These are phyloP conservation scores for Podosphaera xanthii DNA, from an alignment of 2,329 filamentous ascomycete species.

Conservation along the genomic window DNA sequence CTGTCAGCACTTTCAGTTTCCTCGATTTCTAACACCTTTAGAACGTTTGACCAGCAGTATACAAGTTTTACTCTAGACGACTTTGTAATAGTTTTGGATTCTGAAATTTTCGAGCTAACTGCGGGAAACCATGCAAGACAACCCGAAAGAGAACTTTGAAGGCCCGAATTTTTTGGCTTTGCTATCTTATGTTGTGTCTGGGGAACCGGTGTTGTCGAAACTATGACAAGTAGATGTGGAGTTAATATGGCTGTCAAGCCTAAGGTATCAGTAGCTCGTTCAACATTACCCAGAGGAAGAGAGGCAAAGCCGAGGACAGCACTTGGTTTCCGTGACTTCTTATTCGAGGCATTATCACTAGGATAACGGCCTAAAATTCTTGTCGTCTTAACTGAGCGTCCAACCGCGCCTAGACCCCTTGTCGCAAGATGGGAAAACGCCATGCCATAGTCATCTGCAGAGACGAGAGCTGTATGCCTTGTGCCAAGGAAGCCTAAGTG, in stretches of 20 bases:
- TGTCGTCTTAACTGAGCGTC: conserved; percentile 67
- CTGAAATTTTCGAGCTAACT: conserved; percentile 65
- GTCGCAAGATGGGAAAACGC: conserved; percentile 93
- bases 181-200: conserved; percentile 91
- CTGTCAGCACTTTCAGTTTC: conserved; percentile 50
- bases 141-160: conserved; percentile 79
- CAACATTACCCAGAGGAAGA: conserved; percentile 80
- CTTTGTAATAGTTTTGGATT: conserved; percentile 40
- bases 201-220: conserved; percentile 87
- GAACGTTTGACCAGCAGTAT: conserved; percentile 97
- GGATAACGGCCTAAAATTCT: conserved; percentile 84
- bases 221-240: conserved; percentile 83
- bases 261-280: conserved; percentile 66
- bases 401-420: conserved; percentile 67
- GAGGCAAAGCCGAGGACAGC: conserved; percentile 83
- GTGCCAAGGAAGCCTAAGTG: conserved; percentile 92
- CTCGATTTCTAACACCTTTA: conserved; percentile 77
- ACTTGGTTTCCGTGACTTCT: conserved; percentile 65
- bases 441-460: conserved; percentile 88
- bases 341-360: conserved; percentile 32
- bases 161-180: conserved; percentile 71
- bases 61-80: conserved; percentile 69
- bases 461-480: conserved; percentile 80
- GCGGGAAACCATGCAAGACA: conserved; percentile 95
- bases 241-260: conserved; percentile 89